phyloP scores from a whole-genome alignment of 495 filamentous ascomycete genomes.

The Ascodesmis nigricans region DNA sequence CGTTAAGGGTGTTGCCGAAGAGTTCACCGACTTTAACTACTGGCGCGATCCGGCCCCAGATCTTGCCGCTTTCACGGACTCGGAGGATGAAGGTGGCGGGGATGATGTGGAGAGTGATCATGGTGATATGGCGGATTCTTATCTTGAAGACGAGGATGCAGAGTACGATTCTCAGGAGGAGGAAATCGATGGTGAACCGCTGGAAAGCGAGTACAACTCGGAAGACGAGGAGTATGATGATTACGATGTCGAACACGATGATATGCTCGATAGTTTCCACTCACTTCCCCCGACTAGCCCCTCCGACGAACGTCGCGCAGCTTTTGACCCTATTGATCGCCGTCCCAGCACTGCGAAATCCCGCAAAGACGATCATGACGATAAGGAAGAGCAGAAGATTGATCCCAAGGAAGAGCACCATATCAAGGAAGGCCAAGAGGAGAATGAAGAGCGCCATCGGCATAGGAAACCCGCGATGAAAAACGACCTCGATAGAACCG shows the following conservation, averaged over 20 bases:
- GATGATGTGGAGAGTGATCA: slow-evolving; percentile 27
- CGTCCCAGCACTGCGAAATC: too few relatives aligned
- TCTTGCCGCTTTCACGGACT: slow-evolving; percentile 57
- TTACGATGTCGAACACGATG: slow-evolving; percentile 23
- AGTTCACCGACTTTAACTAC: slow-evolving; percentile 74
- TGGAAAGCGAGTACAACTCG: slow-evolving; percentile 17
- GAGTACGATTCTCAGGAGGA: slow-evolving; percentile 25
- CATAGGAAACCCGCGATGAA: slow-evolving; percentile 7
- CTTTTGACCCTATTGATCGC: too few relatives aligned
- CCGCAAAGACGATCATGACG: slow-evolving; percentile 2
- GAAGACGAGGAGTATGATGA: slow-evolving; percentile 24
- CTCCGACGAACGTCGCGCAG: too few relatives aligned
- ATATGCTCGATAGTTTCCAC: slow-evolving; percentile 10
- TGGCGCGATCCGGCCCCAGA: slow-evolving; percentile 59
- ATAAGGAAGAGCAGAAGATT: slow-evolving; percentile 17
- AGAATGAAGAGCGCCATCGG: slow-evolving; percentile 2
- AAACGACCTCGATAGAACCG: slow-evolving; percentile 10
- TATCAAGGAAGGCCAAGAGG: slow-evolving; percentile 5
- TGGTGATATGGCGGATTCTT: slow-evolving; percentile 26
- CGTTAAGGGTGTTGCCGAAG: slow-evolving; percentile 57
- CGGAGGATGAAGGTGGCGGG: slow-evolving; percentile 39
- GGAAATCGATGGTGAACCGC: too few relatives aligned
- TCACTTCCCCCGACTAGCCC: too few relatives aligned
- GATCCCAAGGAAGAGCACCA: slow-evolving; percentile 4
- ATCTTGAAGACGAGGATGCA: slow-evolving; percentile 28